These are phyloP conservation scores for Arbutus unedo DNA, from an alignment of 148 eudicot species.

Conservation along the genomic window DNA sequence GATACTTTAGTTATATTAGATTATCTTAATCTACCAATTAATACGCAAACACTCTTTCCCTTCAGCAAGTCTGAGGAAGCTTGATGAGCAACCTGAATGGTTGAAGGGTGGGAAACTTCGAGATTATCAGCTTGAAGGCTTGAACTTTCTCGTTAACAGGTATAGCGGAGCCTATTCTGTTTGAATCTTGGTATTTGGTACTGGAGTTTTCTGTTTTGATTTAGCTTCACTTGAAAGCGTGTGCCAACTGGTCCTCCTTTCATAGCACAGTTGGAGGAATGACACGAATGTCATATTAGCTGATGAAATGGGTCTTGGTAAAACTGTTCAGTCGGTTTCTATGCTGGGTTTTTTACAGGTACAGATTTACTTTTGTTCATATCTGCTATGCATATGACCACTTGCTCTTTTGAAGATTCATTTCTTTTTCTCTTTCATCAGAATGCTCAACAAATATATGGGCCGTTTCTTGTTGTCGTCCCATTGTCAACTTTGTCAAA, in stretches of 20 bases:
- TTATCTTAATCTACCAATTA: background rate
- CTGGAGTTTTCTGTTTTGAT: background rate
- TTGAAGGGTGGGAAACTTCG: constrained; percentile 91
- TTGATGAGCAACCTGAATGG: constrained; percentile 99
- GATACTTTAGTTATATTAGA: background rate
- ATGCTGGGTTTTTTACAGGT: constrained; percentile 99
- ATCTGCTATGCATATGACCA: background rate
- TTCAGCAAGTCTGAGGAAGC: constrained; percentile 90
- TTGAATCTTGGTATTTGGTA: background rate
- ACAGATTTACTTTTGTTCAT: constrained; percentile 24
- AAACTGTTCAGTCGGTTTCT: constrained; percentile 98
- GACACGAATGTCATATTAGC: constrained; percentile 99
- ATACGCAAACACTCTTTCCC: background rate
- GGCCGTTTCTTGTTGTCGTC: constrained; percentile 98
- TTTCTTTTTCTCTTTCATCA: constrained; percentile 36
- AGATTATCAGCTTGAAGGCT: constrained; percentile 98
- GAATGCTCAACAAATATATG: constrained; percentile 94
- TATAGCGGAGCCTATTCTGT: constrained; percentile 18
- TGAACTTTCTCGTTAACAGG: constrained; percentile 98
- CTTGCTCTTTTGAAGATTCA: background rate
- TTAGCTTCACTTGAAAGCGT: constrained; percentile 14
- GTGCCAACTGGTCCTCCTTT: constrained; percentile 11
- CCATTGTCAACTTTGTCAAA: constrained; percentile 94
- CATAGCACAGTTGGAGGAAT: constrained; percentile 87
- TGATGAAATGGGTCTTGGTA: constrained; percentile 99